A percentile compares a stretch with the other conserved stretches of the same genome.
Conservation (phyloP, 805 yeast genomes). For the Schizosaccharomyces lindneri region DNA sequence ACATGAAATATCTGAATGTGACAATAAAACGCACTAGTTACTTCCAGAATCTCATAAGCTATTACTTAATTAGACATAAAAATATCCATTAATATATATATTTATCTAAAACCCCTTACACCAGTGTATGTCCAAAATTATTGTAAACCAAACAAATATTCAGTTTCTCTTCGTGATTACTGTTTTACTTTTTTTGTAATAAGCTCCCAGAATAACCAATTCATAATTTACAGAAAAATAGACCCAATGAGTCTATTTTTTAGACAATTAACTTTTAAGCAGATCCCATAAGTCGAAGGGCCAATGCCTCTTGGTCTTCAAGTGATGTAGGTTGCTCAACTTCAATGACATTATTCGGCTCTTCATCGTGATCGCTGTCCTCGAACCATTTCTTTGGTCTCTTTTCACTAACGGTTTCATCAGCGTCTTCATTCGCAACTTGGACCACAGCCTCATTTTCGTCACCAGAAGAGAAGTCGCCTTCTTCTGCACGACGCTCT, state of each 20-base stretch:
- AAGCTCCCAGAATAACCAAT: no score
- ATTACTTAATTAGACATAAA: no score
- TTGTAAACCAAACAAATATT: no score
- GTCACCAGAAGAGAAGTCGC: not conserved
- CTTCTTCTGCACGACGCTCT: constrained; percentile 24
- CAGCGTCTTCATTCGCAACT: not conserved
- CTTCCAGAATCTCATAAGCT: no score
- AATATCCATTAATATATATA: no score
- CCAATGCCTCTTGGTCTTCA: constrained; percentile 80
- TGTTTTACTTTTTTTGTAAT: no score
- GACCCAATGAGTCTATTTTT: not conserved
- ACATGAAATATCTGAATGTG: no score
- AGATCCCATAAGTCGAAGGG: constrained; percentile 21
- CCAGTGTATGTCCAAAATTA: no score
- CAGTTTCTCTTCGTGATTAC: no score
- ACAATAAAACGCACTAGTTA: no score
- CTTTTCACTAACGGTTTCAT: constrained; percentile 1
- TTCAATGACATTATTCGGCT: constrained; percentile 26
- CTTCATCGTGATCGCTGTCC: constrained; percentile 10
- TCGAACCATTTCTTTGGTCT: constrained; percentile 8
- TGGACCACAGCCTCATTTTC: not conserved
- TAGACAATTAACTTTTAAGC: not conserved
- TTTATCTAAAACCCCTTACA: no score
- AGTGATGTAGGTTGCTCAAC: constrained; percentile 71
- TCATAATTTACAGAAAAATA: not conserved